Base-by-base conservation (phyloP, 495 filamentous ascomycete species). In the Trichocladium antarcticum region DNA sequence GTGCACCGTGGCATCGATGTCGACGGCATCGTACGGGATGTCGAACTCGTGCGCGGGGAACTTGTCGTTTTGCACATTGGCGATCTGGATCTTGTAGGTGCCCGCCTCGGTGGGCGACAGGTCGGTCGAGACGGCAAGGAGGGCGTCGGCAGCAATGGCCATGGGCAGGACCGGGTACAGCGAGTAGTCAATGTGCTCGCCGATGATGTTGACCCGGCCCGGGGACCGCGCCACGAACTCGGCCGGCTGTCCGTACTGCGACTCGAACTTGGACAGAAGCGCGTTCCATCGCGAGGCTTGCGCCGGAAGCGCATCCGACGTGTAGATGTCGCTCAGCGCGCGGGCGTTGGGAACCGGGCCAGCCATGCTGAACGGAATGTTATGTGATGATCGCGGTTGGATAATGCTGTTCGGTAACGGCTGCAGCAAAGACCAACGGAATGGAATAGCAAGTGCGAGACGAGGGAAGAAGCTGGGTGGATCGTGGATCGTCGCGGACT, bases 181-280 rank as follows among this genome's bases (percentile, higher is more conserved):
- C 16, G 87, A 93, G 67, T 98, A 98, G 73, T 98, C 92, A 60
- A 98, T 96, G 69, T 98, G 92, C 73, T 98, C 92, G 62, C 92
- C 92, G 58, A 98, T 96, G 63, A 98, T 92, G 73, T 97, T 97
- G 51, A 98, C 92, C 49, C 92, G 77, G 42, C 92, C 92, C 0
- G 92, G 92, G 49, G 88, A 93, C 40, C 92, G 80, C 1, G 92
- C 78, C 6, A 97, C 79, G 57, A 95, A 97, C 37, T 87, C 76
- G 2, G 89, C 80, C 11, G 66, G 70, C 34, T 76, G 73, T 49
- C 77, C 79, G 68, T 89, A 95, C n/a, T 61, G 68, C 50, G 79
- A 70, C 57, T 80, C 68, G 65, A 98, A 98, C 49, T 76, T 76
- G 31, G 71, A 67, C 24, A 89, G 66, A 14, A 98, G 77, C 20